phyloP scores from a whole-genome alignment of 164 flowering plant species.

The Brasenia schreberi region DNA sequence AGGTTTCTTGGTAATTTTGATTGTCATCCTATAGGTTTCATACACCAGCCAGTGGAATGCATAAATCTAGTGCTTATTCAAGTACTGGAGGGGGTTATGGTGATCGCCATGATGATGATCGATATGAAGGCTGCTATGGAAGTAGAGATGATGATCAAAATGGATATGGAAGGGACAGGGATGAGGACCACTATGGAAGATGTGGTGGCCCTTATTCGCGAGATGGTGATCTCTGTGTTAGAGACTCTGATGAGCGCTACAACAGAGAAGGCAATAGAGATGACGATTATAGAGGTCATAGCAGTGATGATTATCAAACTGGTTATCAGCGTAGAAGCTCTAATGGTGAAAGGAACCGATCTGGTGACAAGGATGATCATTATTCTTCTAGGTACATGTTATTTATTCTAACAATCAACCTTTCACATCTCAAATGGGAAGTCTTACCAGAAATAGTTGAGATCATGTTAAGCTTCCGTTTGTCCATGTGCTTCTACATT shows the following conservation, averaged over 20 bases:
- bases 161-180: conserved; percentile 78
- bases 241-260: conserved; percentile 6
- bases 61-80: conserved; percentile 47
- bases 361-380: conserved; percentile 66
- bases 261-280: conserved; percentile 56
- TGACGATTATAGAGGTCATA: conserved; percentile 51
- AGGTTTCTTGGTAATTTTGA: neutral
- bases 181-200: conserved; percentile 59
- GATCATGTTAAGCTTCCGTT: too few relatives aligned
- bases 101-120: conserved; percentile 55
- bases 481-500: too few relatives aligned
- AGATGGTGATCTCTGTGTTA: conserved; percentile 34
- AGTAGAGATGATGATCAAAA: conserved; percentile 47
- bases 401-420: too few relatives aligned
- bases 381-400: conserved; percentile 61
- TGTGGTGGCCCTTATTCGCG: conserved; percentile 48
- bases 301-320: conserved; percentile 45
- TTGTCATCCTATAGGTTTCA: conserved; percentile 36
- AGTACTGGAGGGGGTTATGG: conserved; percentile 42
- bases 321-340: conserved; percentile 64
- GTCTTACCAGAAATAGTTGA: too few relatives aligned
- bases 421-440: too few relatives aligned
- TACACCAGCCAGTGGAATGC: conserved; percentile 58
- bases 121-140: conserved; percentile 45
- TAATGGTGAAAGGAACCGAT: conserved; percentile 52